Evolutionary conservation across 441 rosid genomes (phyloP).

Genomic region (Euphorbia schlechtendalii): DNA sequence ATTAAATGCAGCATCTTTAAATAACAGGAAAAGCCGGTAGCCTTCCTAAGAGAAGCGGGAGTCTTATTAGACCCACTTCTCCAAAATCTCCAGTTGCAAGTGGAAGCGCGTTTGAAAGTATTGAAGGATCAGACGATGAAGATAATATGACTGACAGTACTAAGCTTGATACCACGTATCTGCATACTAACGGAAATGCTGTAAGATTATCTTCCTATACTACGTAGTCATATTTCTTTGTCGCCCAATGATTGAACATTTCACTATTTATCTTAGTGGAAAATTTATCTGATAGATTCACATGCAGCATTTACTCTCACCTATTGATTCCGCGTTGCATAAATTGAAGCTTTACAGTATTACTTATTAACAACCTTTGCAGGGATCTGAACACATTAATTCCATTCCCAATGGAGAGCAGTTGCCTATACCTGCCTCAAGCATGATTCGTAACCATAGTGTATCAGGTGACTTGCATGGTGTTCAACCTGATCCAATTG

Average conservation of each 20-base stretch:
- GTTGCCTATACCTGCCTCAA: slow-evolving; percentile 52
- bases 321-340: slow-evolving; percentile 9
- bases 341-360: background rate
- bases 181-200: slow-evolving; percentile 62
- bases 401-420: slow-evolving; percentile 49
- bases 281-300: no score
- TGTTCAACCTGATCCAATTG: slow-evolving; percentile 97
- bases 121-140: slow-evolving; percentile 92
- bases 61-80: slow-evolving; percentile 66
- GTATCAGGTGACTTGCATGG: slow-evolving; percentile 95
- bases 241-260: no score
- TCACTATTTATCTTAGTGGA: no score
- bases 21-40: slow-evolving; percentile 56
- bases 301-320: no score
- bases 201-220: no score
- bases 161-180: slow-evolving; percentile 51
- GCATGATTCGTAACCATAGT: slow-evolving; percentile 92
- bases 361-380: slow-evolving; percentile 17
- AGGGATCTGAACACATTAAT: slow-evolving; percentile 43
- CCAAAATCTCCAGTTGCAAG: slow-evolving; percentile 93
- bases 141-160: slow-evolving; percentile 57
- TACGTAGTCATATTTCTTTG: no score
- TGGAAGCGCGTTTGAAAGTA: slow-evolving; percentile 85
- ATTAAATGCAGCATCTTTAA: slow-evolving; percentile 3
- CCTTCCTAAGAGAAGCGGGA: slow-evolving; percentile 58